phyloP scores from a whole-genome alignment of 768 basidiomycete species.

The Psilocybe tampanensis region DNA sequence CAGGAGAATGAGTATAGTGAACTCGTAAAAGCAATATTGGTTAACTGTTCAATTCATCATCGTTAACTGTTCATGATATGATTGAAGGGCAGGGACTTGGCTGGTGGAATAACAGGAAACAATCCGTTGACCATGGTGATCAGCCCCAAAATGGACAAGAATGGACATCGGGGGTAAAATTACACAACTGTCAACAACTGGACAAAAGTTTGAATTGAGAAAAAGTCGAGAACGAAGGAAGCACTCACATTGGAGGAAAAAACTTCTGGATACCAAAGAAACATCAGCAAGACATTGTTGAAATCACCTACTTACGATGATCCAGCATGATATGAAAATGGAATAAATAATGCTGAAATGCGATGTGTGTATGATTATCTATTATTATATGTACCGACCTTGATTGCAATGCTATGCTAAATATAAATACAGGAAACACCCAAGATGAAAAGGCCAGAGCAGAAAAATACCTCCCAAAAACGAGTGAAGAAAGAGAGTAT shows the following conservation, averaged over 20 bases:
- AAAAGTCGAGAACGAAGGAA: too few relatives aligned
- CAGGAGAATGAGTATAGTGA: too few relatives aligned
- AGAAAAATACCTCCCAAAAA: not conserved
- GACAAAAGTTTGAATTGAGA: too few relatives aligned
- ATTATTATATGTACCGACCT: conserved; percentile 2
- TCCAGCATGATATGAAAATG: not conserved
- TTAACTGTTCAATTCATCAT: too few relatives aligned
- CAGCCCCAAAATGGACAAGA: too few relatives aligned
- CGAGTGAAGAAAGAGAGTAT: not conserved
- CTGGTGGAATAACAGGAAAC: too few relatives aligned
- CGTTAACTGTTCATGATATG: too few relatives aligned
- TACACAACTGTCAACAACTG: too few relatives aligned
- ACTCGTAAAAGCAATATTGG: too few relatives aligned
- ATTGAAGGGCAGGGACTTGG: too few relatives aligned
- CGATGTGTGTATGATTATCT: conserved; percentile 3
- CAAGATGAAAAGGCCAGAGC: not conserved
- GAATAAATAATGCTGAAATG: not conserved
- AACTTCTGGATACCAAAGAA: not conserved
- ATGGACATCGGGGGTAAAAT: too few relatives aligned
- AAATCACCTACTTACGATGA: not conserved
- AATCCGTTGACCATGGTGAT: too few relatives aligned
- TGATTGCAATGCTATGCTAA: not conserved
- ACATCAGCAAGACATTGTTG: not conserved
- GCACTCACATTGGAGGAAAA: not conserved
- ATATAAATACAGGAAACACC: conserved; percentile 4